A percentile compares a stretch with the other conserved stretches of the same genome.
phyloP scores from a whole-genome alignment of 1,139 yeast species.

The Saccharomycopsis phalli region DNA sequence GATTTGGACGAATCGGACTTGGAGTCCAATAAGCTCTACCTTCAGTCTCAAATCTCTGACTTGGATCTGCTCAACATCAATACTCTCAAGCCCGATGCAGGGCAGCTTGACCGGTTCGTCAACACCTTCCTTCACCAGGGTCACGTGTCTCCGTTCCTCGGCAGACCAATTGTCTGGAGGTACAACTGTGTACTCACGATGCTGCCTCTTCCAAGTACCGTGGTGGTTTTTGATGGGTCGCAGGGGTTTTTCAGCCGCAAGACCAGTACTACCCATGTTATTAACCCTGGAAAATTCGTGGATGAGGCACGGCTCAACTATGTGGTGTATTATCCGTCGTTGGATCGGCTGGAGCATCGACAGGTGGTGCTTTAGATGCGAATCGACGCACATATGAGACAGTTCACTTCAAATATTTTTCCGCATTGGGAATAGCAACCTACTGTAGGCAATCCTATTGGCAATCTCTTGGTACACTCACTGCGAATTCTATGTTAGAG shows the following conservation, averaged over 20 bases:
- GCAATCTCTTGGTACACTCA: too few relatives aligned
- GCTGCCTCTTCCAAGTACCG: constrained; percentile 69
- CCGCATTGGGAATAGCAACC: too few relatives aligned
- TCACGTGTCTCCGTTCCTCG: constrained; percentile 65
- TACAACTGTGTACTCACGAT: constrained; percentile 61
- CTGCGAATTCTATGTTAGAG: too few relatives aligned
- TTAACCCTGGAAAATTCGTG: constrained; percentile 60
- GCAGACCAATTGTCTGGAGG: constrained; percentile 61
- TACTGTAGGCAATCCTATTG: too few relatives aligned
- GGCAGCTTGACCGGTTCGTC: constrained; percentile 25
- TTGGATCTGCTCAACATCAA: neutral
- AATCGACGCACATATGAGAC: too few relatives aligned
- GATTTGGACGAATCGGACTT: neutral
- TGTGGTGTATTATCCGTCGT: constrained; percentile 59
- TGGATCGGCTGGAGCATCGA: constrained; percentile 40
- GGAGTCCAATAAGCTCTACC: constrained; percentile 18
- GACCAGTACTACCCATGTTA: constrained; percentile 57
- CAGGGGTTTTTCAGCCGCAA: constrained; percentile 71
- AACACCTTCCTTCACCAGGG: constrained; percentile 84
- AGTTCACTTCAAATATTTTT: too few relatives aligned
- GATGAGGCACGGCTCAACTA: constrained; percentile 46
- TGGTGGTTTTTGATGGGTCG: constrained; percentile 58
- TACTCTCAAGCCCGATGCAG: too few relatives aligned
- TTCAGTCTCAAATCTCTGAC: neutral
- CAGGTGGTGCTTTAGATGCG: too few relatives aligned